These are phyloP conservation scores for Sequoia sempervirens DNA, from an alignment of 75 land plant genomes.

Conservation along the genomic window DNA sequence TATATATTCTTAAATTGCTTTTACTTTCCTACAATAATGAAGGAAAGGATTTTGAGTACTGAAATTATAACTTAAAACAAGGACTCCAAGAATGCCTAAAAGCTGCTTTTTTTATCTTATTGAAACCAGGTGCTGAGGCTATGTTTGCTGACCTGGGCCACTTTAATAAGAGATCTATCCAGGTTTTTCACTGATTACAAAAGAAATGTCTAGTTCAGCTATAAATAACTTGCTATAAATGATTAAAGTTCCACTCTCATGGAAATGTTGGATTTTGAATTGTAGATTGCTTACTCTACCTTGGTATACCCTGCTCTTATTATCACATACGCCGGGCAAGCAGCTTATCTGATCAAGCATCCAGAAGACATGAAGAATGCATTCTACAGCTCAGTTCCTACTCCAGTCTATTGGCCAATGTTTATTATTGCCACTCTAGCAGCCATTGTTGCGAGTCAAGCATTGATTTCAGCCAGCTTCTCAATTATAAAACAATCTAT, in stretches of 20 bases:
- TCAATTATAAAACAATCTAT: constrained; percentile 51
- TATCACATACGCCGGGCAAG: constrained; percentile 42
- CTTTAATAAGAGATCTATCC: constrained; percentile 50
- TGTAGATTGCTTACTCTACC: constrained; percentile 47
- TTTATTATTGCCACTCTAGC: constrained; percentile 53
- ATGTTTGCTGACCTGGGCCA: constrained; percentile 77
- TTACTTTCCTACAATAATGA: background rate
- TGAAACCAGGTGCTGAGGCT: constrained; percentile 61
- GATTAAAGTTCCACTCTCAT: background rate
- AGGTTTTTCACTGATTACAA: constrained; percentile 18
- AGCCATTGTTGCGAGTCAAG: constrained; percentile 63
- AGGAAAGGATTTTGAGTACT: background rate
- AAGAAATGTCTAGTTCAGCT: background rate
- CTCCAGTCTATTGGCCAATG: constrained; percentile 55
- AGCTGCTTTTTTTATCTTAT: background rate
- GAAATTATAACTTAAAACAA: background rate
- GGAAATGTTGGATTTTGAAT: background rate
- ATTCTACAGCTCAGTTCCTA: constrained; percentile 48
- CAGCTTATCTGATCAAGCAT: constrained; percentile 52
- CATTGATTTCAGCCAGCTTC: constrained; percentile 59
- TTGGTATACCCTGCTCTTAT: constrained; percentile 37
- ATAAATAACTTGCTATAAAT: background rate
- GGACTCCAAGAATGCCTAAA: background rate
- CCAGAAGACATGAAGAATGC: constrained; percentile 18
- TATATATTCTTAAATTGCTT: background rate